Percentiles rank a stretch among this genome's conserved stretches.
Evolutionary conservation across 1,139 yeast genomes (phyloP).

Genomic region (Geotrichum histeridarum): DNA sequence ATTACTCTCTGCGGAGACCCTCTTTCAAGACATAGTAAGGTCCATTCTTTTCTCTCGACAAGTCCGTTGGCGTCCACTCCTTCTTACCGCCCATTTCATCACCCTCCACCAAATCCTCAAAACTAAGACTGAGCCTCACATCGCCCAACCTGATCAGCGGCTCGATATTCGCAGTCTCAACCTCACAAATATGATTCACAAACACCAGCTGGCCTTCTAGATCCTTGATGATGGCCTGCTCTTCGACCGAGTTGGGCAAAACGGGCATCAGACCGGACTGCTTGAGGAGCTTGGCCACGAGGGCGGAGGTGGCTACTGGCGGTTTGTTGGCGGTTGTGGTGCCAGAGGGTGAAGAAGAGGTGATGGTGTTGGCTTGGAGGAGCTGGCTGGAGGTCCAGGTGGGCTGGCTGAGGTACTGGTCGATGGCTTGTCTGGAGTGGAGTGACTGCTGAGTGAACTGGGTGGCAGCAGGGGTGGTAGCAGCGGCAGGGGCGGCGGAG

Average conservation of each 20-base stretch:
- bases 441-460: slow-evolving; percentile 15
- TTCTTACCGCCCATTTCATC: slow-evolving; percentile 16
- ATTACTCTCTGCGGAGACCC: slow-evolving; percentile 26
- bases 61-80: slow-evolving; percentile 32
- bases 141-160: slow-evolving; percentile 36
- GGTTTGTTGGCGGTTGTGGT: slow-evolving; percentile 17
- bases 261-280: slow-evolving; percentile 30
- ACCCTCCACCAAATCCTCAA: slow-evolving; percentile 7
- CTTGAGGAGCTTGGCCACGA: slow-evolving; percentile 29
- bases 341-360: slow-evolving; percentile 22
- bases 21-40: slow-evolving; percentile 33
- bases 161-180: slow-evolving; percentile 33
- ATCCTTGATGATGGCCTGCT: slow-evolving; percentile 27
- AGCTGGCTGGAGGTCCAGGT: slow-evolving; percentile 32
- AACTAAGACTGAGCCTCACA: neutral
- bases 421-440: slow-evolving; percentile 22
- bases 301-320: slow-evolving; percentile 23
- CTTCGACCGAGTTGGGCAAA: slow-evolving; percentile 21
- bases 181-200: slow-evolving; percentile 35
- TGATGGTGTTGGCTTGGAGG: slow-evolving; percentile 6
- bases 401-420: slow-evolving; percentile 24
- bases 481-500: neutral
- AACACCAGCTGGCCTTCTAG: slow-evolving; percentile 37
- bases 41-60: slow-evolving; percentile 30
- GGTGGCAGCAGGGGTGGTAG: neutral